A percentile compares a stretch with the other conserved stretches of the same genome.
phyloP scores from a whole-genome alignment of 2,329 filamentous ascomycete genomes.

The Arthrobotrys sphaeroides region DNA sequence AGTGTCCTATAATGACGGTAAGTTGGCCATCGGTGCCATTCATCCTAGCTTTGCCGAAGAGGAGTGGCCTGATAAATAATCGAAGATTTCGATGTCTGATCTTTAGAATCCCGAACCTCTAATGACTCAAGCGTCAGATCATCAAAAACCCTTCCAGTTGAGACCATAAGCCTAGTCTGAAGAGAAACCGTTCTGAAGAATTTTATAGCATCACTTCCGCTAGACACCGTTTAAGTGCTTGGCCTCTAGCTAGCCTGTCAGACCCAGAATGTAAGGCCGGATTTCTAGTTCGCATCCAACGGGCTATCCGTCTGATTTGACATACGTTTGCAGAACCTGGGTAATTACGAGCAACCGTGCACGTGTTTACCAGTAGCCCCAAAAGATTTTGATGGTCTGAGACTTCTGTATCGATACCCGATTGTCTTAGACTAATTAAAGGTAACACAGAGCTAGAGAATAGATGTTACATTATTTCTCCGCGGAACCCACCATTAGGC shows the following conservation, averaged over 20 bases:
- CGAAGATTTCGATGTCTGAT: neutral
- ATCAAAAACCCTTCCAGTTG: neutral
- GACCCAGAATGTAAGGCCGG: no score
- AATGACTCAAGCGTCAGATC: neutral
- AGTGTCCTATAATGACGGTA: neutral
- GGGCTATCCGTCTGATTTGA: no score
- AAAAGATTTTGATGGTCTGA: neutral
- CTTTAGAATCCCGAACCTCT: neutral
- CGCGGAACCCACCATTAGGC: neutral
- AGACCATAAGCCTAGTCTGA: neutral
- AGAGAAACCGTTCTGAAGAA: neutral
- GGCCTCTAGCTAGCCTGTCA: neutral
- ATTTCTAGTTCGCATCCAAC: no score
- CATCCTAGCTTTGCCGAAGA: neutral
- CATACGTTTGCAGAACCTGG: neutral
- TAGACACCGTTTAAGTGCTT: neutral
- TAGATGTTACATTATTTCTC: neutral
- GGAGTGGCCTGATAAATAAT: conserved; percentile 1
- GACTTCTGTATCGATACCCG: neutral
- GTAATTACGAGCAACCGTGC: neutral
- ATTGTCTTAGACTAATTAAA: conserved; percentile 18
- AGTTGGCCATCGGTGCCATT: neutral
- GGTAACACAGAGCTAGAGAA: conserved; percentile 3
- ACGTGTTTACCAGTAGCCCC: neutral
- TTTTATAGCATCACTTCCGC: neutral